Conservation (phyloP, 139 green algal species). For the Coelastrella sp. region DNA sequence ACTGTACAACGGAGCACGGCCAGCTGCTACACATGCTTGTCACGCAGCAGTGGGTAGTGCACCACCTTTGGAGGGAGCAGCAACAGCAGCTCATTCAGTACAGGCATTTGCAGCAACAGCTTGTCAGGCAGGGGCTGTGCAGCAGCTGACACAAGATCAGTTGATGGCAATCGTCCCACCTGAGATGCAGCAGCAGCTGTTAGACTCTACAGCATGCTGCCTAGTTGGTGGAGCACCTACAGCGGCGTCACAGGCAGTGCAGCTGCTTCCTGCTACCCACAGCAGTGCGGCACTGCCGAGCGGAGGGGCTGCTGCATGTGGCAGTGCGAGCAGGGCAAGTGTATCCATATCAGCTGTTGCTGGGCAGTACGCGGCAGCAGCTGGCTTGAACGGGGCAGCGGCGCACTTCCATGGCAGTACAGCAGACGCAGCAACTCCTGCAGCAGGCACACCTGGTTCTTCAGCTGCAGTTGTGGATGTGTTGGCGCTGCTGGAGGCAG, state of each 20-base stretch:
- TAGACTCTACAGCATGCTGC: neutral
- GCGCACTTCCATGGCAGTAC: neutral
- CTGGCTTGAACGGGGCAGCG: neutral
- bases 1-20: neutral
- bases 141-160: neutral
- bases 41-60: conserved; percentile 47
- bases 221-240: neutral
- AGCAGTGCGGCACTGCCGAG: no score
- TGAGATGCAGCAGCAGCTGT: conserved; percentile 43
- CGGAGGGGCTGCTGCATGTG: neutral
- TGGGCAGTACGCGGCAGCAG: neutral
- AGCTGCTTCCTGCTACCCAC: neutral
- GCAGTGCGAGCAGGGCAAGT: neutral
- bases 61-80: neutral
- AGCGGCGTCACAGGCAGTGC: neutral
- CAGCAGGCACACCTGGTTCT: neutral
- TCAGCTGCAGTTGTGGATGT: conserved; percentile 12
- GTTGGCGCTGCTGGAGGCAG: neutral
- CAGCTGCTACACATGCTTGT: conserved; percentile 24
- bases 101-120: neutral
- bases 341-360: conserved; percentile 18
- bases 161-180: conserved; percentile 12
- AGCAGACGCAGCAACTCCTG: neutral
- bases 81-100: neutral
- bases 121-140: neutral